These are phyloP conservation scores for Dothistroma pini DNA, from an alignment of 2,329 filamentous ascomycete species.

Conservation along the genomic window DNA sequence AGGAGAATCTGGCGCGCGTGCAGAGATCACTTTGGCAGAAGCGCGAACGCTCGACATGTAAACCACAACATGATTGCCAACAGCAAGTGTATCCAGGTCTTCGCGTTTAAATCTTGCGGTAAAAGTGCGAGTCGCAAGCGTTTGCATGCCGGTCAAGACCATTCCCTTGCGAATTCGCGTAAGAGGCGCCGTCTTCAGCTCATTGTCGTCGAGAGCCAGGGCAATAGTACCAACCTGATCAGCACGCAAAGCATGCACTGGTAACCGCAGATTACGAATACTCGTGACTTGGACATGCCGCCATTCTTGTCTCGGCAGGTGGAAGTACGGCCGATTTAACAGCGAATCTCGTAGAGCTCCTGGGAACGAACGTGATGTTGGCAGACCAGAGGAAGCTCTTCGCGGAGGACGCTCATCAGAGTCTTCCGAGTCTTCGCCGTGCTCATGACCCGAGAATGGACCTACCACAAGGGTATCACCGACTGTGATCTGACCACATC, in stretches of 20 bases:
- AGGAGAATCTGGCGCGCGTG: constrained; percentile 32
- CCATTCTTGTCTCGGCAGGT: constrained; percentile 60
- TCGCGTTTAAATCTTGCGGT: constrained; percentile 66
- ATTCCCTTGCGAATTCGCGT: constrained; percentile 68
- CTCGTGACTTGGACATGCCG: constrained; percentile 76
- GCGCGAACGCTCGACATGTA: constrained; percentile 86
- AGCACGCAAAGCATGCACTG: constrained; percentile 68
- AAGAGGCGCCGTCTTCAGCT: constrained; percentile 29
- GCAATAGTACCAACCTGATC: constrained; percentile 91
- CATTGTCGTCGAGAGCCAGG: constrained; percentile 53
- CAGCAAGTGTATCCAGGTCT: constrained; percentile 59
- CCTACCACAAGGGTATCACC: constrained; percentile 77
- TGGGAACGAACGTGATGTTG: constrained; percentile 47
- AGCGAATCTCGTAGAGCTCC: constrained; percentile 40
- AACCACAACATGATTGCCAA: constrained; percentile 70
- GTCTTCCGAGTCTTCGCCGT: constrained; percentile 36
- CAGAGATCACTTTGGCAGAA: constrained; percentile 64
- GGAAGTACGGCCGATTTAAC: constrained; percentile 23
- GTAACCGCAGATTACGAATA: constrained; percentile 80
- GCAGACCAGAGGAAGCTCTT: constrained; percentile 29
- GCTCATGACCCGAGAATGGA: constrained; percentile 51
- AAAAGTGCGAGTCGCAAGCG: constrained; percentile 49
- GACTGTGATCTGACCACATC: constrained; percentile 72
- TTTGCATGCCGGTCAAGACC: constrained; percentile 62
- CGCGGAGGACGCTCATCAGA: constrained; percentile 32